A percentile compares a stretch with the other conserved stretches of the same genome.
Evolutionary conservation across 139 green algal genomes (phyloP).

Genomic region (Chlamydomonas sp.): DNA sequence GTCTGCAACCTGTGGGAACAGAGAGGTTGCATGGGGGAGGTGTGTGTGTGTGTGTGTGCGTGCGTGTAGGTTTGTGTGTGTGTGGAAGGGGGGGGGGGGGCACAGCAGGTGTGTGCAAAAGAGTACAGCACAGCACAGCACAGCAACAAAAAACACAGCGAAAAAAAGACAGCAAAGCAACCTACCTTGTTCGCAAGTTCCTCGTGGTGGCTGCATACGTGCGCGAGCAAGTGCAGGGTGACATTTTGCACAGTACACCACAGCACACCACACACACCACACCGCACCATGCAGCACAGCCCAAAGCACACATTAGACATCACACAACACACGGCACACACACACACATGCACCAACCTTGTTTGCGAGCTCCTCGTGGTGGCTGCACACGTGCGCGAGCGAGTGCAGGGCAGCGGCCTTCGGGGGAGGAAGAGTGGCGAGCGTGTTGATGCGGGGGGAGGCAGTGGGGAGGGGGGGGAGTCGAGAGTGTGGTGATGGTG

Average conservation of each 20-base stretch:
- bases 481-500: too few relatives aligned
- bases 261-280: too few relatives aligned
- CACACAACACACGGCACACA: too few relatives aligned
- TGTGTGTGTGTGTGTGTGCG: not conserved
- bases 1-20: slow-evolving; percentile 15
- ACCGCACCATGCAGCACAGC: not conserved
- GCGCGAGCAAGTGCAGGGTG: slow-evolving; percentile 22
- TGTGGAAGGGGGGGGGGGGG: too few relatives aligned
- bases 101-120: too few relatives aligned
- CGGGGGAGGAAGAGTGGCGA: not conserved
- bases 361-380: slow-evolving; percentile 32
- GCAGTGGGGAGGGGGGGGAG: too few relatives aligned
- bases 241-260: too few relatives aligned
- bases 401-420: slow-evolving; percentile 22
- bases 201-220: slow-evolving; percentile 31
- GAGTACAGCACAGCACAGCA: too few relatives aligned
- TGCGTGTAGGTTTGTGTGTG: not conserved
- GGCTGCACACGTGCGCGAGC: slow-evolving; percentile 23
- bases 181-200: slow-evolving; percentile 27
- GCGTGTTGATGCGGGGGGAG: not conserved
- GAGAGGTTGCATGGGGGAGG: not conserved
- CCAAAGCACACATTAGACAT: too few relatives aligned
- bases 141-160: not conserved
- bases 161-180: not conserved
- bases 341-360: slow-evolving; percentile 11